phyloP scores from a whole-genome alignment of 148 eudicot species.

The Oxyria digyna region DNA sequence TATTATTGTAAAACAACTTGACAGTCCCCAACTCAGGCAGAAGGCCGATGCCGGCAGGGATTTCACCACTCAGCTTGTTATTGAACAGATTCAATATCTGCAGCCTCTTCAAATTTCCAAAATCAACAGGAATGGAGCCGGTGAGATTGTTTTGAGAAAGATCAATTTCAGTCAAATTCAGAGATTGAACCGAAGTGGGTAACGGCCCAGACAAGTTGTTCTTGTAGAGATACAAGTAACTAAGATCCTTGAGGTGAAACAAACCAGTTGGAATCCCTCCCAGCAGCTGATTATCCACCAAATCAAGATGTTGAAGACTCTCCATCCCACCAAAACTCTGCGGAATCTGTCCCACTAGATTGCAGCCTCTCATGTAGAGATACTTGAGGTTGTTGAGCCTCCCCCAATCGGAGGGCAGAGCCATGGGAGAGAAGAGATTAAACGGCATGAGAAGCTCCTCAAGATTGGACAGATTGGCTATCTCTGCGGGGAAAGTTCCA shows the following conservation, averaged over 20 bases:
- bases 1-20: conserved; percentile 29
- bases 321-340: conserved; percentile 25
- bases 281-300: conserved; percentile 25
- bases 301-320: conserved; percentile 40
- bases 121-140: conserved; percentile 31
- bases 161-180: conserved; percentile 31
- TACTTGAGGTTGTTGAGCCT: conserved; percentile 19
- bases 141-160: conserved; percentile 28
- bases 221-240: conserved; percentile 24
- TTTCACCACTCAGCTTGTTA: conserved; percentile 29
- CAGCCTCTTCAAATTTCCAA: conserved; percentile 25
- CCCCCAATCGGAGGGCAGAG: conserved; percentile 35
- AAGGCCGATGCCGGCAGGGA: conserved; percentile 35
- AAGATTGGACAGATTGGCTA: conserved; percentile 35
- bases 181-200: conserved; percentile 16
- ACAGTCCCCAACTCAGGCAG: conserved; percentile 22
- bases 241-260: conserved; percentile 47
- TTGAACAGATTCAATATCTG: conserved; percentile 21
- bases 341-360: conserved; percentile 49
- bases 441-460: conserved; percentile 21
- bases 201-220: conserved; percentile 49
- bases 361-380: conserved; percentile 27
- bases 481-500: conserved; percentile 45
- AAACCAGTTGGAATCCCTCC: conserved; percentile 49
- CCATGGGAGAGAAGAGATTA: conserved; percentile 23